Conservation (phyloP, 768 basidiomycete species). For the Butyriboletus loyo region DNA sequence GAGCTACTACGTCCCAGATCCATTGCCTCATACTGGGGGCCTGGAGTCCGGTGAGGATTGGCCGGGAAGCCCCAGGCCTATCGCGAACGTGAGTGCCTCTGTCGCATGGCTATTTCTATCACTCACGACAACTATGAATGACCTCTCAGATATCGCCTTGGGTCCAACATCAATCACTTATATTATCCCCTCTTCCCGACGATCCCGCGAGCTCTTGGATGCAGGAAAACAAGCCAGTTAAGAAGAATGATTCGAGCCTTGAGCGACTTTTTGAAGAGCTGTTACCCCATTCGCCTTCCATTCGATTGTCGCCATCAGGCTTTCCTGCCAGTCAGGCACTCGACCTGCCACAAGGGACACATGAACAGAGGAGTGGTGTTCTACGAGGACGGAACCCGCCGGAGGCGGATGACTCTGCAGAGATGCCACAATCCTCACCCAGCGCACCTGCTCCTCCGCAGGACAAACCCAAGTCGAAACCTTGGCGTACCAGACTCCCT, state of each 20-base stretch:
- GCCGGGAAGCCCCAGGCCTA: constrained; percentile 15
- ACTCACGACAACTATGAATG: background rate
- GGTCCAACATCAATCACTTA: constrained; percentile 18
- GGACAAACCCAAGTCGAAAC: constrained; percentile 3
- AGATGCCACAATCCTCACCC: background rate
- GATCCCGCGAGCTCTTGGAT: background rate
- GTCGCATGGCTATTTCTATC: background rate
- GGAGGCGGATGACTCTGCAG: background rate
- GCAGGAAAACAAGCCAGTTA: background rate
- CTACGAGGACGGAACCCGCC: background rate
- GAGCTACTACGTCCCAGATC: constrained; percentile 10
- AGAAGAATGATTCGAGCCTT: constrained; percentile 7
- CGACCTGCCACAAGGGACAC: background rate
- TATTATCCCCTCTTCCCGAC: constrained; percentile 1
- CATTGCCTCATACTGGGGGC: background rate
- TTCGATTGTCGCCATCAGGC: constrained; percentile 18
- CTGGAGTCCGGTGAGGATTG: constrained; percentile 4
- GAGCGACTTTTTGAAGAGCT: constrained; percentile 14
- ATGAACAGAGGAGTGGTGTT: background rate
- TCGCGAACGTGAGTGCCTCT: constrained; percentile 11
- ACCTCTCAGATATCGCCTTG: constrained; percentile 4
- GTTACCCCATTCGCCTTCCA: constrained; percentile 15
- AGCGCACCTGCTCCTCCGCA: constrained; percentile 1
- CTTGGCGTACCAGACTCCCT: constrained; percentile 28
- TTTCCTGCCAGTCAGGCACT: constrained; percentile 6